phyloP scores from a whole-genome alignment of 495 filamentous ascomycete genomes.

The Peziza echinospora region DNA sequence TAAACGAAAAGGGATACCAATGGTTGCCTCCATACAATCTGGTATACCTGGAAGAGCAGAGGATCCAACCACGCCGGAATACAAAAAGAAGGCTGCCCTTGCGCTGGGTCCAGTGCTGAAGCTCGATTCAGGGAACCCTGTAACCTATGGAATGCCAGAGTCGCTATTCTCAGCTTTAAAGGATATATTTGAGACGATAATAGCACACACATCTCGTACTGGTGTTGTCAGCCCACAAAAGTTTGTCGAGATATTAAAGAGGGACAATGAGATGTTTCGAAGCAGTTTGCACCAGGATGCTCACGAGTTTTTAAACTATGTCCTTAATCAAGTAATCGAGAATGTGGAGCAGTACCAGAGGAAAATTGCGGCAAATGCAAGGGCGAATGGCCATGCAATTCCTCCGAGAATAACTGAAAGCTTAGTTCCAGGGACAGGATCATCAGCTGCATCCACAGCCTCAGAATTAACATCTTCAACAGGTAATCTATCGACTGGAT shows the following conservation, averaged over 20 bases:
- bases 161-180: constrained; percentile 84
- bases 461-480: constrained; percentile 20
- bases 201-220: constrained; percentile 57
- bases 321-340: constrained; percentile 88
- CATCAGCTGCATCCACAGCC: constrained; percentile 17
- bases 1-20: constrained; percentile 20
- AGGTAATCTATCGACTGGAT: constrained; percentile 36
- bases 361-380: constrained; percentile 23
- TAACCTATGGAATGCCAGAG: constrained; percentile 78
- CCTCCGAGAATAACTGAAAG: constrained; percentile 17
- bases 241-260: constrained; percentile 79
- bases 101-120: constrained; percentile 67
- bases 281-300: constrained; percentile 95
- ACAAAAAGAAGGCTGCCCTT: constrained; percentile 88
- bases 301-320: constrained; percentile 84
- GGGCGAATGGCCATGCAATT: constrained; percentile 17
- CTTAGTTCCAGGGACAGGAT: constrained; percentile 25
- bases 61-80: constrained; percentile 75
- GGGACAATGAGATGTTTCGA: constrained; percentile 94
- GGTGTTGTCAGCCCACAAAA: constrained; percentile 84
- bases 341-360: constrained; percentile 51
- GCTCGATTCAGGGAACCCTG: constrained; percentile 54
- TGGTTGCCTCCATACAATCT: constrained; percentile 27
- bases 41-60: constrained; percentile 21
- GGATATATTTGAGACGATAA: constrained; percentile 86